Conservation (phyloP, 192 early-diverging fungal species). For the Coemansia sp. region DNA sequence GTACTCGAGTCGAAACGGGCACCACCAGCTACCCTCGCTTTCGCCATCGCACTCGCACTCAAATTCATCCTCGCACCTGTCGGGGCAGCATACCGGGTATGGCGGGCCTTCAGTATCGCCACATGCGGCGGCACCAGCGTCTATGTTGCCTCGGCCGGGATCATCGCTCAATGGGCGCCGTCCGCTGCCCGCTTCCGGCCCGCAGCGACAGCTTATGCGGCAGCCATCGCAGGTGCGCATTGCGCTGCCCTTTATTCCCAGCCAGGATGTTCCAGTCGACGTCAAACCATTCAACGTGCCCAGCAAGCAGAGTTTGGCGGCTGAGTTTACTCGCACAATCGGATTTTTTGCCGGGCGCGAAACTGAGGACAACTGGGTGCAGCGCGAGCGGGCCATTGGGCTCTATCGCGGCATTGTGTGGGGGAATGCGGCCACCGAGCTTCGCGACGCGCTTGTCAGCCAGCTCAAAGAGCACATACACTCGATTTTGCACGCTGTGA, state of each 20-base stretch:
- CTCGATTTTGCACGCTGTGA: constrained; percentile 37
- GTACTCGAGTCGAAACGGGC: constrained; percentile 13
- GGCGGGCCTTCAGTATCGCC: constrained; percentile 6
- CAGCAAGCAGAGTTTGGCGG: constrained; percentile 21
- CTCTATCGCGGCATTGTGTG: constrained; percentile 47
- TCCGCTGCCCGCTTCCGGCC: constrained; percentile 7
- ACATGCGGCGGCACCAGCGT: constrained; percentile 3
- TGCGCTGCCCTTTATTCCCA: constrained; percentile 24
- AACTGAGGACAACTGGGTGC: constrained; percentile 45
- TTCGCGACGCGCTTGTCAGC: constrained; percentile 29
- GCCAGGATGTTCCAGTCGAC: constrained; percentile 17
- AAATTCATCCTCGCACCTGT: constrained; percentile 2
- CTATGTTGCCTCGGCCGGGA: constrained; percentile 5
- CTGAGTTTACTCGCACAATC: constrained; percentile 28
- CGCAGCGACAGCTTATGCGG: constrained; percentile 19
- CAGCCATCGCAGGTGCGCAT: constrained; percentile 27
- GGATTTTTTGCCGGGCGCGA: constrained; percentile 41
- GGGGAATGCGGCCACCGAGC: constrained; percentile 45
- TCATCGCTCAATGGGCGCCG: constrained; percentile 18
- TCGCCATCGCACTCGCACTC: constrained; percentile 3
- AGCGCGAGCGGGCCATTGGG: constrained; percentile 38
- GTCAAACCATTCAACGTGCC: constrained; percentile 38
- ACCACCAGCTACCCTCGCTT: constrained; percentile 4
- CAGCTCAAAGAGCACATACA: constrained; percentile 32
- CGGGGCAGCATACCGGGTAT: not conserved